These are phyloP conservation scores for Xerocomellus chrysenteron DNA, from an alignment of 768 basidiomycete species.

Conservation along the genomic window DNA sequence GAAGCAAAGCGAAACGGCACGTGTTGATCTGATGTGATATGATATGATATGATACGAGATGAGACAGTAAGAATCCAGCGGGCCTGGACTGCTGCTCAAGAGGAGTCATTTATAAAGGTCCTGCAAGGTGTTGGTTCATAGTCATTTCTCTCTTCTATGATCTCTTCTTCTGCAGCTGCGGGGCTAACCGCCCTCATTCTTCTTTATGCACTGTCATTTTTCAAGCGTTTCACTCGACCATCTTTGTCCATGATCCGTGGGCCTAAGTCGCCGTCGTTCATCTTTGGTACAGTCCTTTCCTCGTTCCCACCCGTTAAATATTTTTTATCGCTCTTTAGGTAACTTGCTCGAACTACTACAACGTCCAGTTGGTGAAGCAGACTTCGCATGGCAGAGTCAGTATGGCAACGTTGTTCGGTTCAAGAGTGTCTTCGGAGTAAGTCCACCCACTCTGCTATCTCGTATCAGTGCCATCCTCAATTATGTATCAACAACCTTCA, in stretches of 20 bases:
- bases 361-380: conserved; percentile 25
- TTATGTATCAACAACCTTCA: conserved; percentile 20
- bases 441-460: background rate
- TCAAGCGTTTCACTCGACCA: background rate
- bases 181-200: background rate
- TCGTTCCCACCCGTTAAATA: conserved; percentile 1
- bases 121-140: background rate
- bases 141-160: background rate
- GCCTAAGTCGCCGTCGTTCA: conserved; percentile 14
- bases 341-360: conserved; percentile 26
- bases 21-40: background rate
- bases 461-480: background rate
- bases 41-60: background rate
- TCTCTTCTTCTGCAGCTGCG: background rate
- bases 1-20: background rate
- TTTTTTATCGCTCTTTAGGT: conserved; percentile 15
- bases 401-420: conserved; percentile 29
- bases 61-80: background rate
- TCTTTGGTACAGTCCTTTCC: conserved; percentile 10
- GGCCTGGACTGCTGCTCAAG: background rate
- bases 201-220: background rate
- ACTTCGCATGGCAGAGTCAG: conserved; percentile 30
- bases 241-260: conserved; percentile 16
- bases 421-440: conserved; percentile 24
- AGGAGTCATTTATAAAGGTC: background rate